phyloP scores from a whole-genome alignment of 2,329 filamentous ascomycete species.

The Sarocladiaceae sp. region DNA sequence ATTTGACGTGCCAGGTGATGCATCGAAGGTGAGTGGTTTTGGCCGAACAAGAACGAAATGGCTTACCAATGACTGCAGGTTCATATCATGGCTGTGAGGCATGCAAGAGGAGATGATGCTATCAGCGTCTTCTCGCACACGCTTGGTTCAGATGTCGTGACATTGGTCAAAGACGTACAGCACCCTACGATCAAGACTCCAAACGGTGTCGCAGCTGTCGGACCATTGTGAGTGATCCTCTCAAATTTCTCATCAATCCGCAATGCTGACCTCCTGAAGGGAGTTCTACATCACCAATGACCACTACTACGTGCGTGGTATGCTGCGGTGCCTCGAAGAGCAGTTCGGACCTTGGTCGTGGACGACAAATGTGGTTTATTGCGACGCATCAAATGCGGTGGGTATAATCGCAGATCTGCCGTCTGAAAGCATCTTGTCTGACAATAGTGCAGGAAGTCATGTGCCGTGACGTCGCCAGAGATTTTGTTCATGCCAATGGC shows the following conservation, averaged over 20 bases:
- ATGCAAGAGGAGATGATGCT: neutral
- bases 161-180: slow-evolving; percentile 7
- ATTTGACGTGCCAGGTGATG: neutral
- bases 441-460: neutral
- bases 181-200: slow-evolving; percentile 7
- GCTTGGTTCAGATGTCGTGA: slow-evolving; percentile 2
- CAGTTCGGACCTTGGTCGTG: slow-evolving; percentile 3
- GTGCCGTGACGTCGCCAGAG: neutral
- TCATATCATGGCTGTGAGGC: slow-evolving; percentile 6
- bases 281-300: slow-evolving; percentile 8
- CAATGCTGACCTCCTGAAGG: neutral
- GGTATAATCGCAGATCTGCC: no score
- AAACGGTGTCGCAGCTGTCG: neutral
- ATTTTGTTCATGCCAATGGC: slow-evolving; percentile 1
- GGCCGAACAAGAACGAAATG: neutral
- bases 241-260: neutral
- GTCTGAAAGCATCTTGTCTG: no score
- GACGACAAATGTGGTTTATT: slow-evolving; percentile 3
- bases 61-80: neutral
- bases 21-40: neutral
- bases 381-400: neutral
- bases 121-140: slow-evolving; percentile 5
- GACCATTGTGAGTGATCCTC: neutral
- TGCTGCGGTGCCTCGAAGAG: neutral
- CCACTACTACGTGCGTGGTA: neutral